Evolutionary conservation across 2,329 filamentous ascomycete genomes (phyloP).

Genomic region (Ophiosphaerella herpotricha): DNA sequence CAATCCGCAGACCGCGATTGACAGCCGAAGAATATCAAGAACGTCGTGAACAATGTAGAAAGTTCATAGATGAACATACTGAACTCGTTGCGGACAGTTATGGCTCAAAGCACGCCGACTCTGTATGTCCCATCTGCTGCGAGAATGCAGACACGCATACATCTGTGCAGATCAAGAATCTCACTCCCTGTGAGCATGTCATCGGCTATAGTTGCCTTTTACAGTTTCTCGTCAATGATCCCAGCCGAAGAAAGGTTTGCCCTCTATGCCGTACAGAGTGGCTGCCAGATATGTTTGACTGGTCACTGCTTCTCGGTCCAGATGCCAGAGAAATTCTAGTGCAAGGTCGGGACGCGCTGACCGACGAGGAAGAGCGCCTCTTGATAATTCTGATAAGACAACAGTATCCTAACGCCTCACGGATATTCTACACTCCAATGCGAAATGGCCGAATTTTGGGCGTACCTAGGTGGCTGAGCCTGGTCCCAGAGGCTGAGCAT

Average conservation of each 20-base stretch:
- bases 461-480: no score
- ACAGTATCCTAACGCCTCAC: no score
- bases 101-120: background rate
- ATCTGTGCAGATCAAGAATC: constrained; percentile 13
- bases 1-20: no score
- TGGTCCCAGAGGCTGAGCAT: no score
- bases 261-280: constrained; percentile 24
- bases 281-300: background rate
- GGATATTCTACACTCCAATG: no score
- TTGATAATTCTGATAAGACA: no score
- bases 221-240: constrained; percentile 7
- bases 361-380: no score
- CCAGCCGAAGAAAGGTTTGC: constrained; percentile 14
- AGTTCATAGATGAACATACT: constrained; percentile 8
- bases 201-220: constrained; percentile 20
- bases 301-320: no score
- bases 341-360: no score
- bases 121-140: constrained; percentile 15
- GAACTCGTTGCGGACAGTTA: background rate
- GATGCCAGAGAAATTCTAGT: no score
- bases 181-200: constrained; percentile 19
- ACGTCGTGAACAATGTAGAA: background rate
- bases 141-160: constrained; percentile 9
- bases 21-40: no score
- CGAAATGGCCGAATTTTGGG: no score